Percentiles rank a stretch among this genome's conserved stretches.
These are phyloP conservation scores for Camellia lanceoleosa DNA, from an alignment of 148 eudicot species.

Conservation along the genomic window DNA sequence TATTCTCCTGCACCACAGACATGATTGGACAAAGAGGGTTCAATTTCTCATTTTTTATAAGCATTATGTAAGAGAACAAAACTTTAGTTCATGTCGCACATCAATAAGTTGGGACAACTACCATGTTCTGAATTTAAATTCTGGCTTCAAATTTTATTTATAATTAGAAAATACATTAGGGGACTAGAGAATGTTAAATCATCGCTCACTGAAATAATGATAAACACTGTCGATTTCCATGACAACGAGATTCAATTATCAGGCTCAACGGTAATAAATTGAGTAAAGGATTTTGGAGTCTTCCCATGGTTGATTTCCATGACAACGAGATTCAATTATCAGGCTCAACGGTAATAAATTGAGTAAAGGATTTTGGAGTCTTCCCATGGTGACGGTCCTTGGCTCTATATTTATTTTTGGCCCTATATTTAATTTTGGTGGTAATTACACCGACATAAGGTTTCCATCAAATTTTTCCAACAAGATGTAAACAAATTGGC, in stretches of 20 bases:
- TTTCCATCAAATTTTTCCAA: neutral
- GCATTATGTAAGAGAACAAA: neutral
- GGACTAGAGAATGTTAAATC: neutral
- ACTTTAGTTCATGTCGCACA: neutral
- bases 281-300: neutral
- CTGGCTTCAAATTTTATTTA: neutral
- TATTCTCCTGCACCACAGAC: constrained; percentile 65
- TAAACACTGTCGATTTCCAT: neutral
- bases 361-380: too few species aligned
- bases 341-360: too few species aligned
- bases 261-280: too few species aligned
- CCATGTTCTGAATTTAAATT: neutral
- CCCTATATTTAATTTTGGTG: too few species aligned
- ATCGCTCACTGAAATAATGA: neutral
- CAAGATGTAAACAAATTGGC: neutral
- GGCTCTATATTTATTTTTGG: too few species aligned
- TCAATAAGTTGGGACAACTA: neutral
- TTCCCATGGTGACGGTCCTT: too few species aligned
- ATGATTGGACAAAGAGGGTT: neutral
- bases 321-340: neutral
- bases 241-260: neutral
- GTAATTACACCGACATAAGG: neutral
- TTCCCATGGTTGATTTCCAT: too few species aligned
- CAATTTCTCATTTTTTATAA: neutral
- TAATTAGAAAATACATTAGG: neutral